A percentile compares a stretch with the other conserved stretches of the same genome.
Conservation (phyloP, 2,329 filamentous ascomycete genomes). For the Colletotrichum camelliae region DNA sequence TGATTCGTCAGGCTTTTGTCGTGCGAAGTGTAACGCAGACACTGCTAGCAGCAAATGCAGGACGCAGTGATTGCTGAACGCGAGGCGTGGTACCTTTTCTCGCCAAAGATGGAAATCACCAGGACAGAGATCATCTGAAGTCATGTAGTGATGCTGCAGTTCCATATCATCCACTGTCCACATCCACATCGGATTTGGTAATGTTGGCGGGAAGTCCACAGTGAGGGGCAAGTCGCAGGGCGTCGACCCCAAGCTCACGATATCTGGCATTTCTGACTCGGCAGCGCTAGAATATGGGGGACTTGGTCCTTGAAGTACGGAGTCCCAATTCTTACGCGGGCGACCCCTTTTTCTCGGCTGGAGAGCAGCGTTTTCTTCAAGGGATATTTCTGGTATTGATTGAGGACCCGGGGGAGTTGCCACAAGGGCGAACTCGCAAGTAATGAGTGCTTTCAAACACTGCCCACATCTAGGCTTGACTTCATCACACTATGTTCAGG, state of each 20-base stretch:
- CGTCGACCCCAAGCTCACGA: background rate
- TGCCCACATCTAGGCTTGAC: slow-evolving; percentile 1
- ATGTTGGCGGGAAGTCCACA: background rate
- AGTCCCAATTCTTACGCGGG: background rate
- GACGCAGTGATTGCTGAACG: slow-evolving; percentile 10
- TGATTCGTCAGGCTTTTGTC: background rate
- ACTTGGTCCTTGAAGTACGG: background rate
- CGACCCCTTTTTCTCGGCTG: background rate
- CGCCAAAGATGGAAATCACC: slow-evolving; percentile 8
- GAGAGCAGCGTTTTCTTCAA: background rate
- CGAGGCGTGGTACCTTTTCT: slow-evolving; percentile 14
- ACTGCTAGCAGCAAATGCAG: slow-evolving; percentile 19
- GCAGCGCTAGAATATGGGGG: background rate
- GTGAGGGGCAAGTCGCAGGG: background rate
- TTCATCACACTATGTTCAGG: background rate
- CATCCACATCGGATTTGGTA: background rate
- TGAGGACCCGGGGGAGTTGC: background rate
- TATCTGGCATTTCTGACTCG: background rate
- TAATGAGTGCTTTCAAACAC: background rate
- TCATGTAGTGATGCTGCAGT: slow-evolving; percentile 17
- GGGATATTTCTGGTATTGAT: background rate
- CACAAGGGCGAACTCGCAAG: background rate
- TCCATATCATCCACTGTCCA: slow-evolving; percentile 16
- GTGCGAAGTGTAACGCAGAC: slow-evolving; percentile 2
- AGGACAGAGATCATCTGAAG: background rate